Conservation (phyloP, 768 basidiomycete species). For the Strobilomyces echinocephalus region DNA sequence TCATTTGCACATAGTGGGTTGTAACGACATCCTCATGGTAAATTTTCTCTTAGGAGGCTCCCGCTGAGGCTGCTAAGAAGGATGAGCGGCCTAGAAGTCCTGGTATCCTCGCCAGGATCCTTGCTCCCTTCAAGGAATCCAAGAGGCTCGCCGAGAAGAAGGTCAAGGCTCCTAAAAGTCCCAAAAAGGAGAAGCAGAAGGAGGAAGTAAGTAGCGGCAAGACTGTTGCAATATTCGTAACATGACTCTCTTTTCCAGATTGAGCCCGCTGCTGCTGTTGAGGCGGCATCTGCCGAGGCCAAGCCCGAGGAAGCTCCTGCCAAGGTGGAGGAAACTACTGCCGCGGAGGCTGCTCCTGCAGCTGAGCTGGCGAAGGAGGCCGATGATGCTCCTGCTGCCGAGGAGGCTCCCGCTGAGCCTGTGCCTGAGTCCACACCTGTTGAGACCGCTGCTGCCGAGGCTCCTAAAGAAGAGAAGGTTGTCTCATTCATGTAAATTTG, state of each 20-base stretch:
- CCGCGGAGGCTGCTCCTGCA: slow-evolving; percentile 29
- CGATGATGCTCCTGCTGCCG: slow-evolving; percentile 32
- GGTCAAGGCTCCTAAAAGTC: slow-evolving; percentile 63
- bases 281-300: slow-evolving; percentile 31
- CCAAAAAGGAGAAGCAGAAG: slow-evolving; percentile 82
- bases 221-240: background rate
- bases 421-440: slow-evolving; percentile 28
- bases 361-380: slow-evolving; percentile 69
- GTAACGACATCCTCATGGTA: slow-evolving; percentile 29
- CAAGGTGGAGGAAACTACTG: slow-evolving; percentile 41
- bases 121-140: slow-evolving; percentile 67
- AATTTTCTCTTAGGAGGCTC: slow-evolving; percentile 29
- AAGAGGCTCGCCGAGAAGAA: slow-evolving; percentile 53
- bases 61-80: slow-evolving; percentile 56
- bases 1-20: slow-evolving; percentile 11
- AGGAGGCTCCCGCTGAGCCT: slow-evolving; percentile 27
- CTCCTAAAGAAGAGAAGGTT: slow-evolving; percentile 62
- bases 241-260: slow-evolving; percentile 14
- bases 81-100: slow-evolving; percentile 82
- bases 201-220: slow-evolving; percentile 47
- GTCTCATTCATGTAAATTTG: background rate
- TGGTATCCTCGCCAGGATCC: slow-evolving; percentile 67
- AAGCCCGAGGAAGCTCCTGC: slow-evolving; percentile 27
- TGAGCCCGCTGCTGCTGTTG: slow-evolving; percentile 33
- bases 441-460: slow-evolving; percentile 35